Base-by-base conservation (phyloP, 495 filamentous ascomycete genomes). In the Penicilliopsis zonata region DNA sequence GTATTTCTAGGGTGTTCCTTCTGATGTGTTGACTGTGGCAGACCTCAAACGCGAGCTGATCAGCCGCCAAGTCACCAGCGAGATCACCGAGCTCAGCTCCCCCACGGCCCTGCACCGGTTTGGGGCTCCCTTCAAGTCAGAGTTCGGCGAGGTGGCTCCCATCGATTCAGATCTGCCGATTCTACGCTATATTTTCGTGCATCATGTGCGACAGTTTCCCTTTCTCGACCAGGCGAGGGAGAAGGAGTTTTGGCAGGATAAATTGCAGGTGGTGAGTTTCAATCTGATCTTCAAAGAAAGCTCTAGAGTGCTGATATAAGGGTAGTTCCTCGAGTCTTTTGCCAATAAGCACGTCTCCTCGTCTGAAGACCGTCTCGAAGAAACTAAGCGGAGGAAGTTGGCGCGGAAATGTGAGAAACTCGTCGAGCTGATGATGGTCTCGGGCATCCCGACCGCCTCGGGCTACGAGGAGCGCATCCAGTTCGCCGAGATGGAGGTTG, bases 211-310 rank as follows among this genome's bases (percentile, higher is more conserved):
- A 35, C 93, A 96, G 42, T 98, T 98, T 42, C 90, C 90, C 0
- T 98, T 98, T 50, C 70, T 98, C 32, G 84, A 96, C 53, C 80
- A 86, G 66, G 90, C 90, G 15, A 80, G 73, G 40, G 90, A 98
- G 69, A 93, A 94, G 69, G 88, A 98, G 53, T 98, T 98, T 46
- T 98, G 90, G 90, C 90, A 98, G 60, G 85, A 96, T 46, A 94
- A 94, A 53, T 59, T 98, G 30, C 90, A 98, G 69, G 76, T 87
- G 54, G 86, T 94, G 57, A 26, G 85, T 73, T 40, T 19, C 29
- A 12, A 21, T 18, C 13, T 7, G 28, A 10, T 23, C 21, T 10
- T 6, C 21, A 10, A 23, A 5, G 20, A 15, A 14, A 14, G 26
- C 7, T 13, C 5, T 5, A 6, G 5, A 22, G 23, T 10, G 6